Conservation (phyloP, 768 basidiomycete species). For the Hypholoma sublateritium region DNA sequence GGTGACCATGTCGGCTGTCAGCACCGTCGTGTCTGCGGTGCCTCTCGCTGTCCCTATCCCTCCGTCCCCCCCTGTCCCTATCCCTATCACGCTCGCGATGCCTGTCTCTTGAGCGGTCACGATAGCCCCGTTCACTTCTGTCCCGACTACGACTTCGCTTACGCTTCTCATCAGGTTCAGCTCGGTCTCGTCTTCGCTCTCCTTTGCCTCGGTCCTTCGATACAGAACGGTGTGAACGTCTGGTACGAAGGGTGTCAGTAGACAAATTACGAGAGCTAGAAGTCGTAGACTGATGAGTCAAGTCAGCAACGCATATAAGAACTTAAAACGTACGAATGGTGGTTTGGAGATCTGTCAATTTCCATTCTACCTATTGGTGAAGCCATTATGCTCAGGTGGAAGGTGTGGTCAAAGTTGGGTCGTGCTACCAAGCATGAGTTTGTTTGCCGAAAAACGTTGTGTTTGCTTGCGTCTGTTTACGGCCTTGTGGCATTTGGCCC, state of each 20-base stretch:
- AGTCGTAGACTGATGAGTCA: slow-evolving; percentile 2
- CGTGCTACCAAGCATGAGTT: background rate
- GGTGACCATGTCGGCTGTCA: slow-evolving; percentile 55
- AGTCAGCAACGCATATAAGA: background rate
- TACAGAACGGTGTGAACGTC: slow-evolving; percentile 68
- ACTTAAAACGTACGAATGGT: slow-evolving; percentile 52
- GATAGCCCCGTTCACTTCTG: slow-evolving; percentile 48
- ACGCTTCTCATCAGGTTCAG: slow-evolving; percentile 60
- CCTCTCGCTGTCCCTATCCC: slow-evolving; percentile 49
- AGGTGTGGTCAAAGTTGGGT: background rate
- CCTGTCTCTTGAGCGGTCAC: slow-evolving; percentile 43
- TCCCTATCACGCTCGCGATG: slow-evolving; percentile 33
- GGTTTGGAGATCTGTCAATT: slow-evolving; percentile 58
- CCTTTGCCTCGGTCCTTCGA: slow-evolving; percentile 64
- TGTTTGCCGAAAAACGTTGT: slow-evolving; percentile 8
- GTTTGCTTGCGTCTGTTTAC: slow-evolving; percentile 20
- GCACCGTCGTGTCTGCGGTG: slow-evolving; percentile 54
- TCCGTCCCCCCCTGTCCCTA: slow-evolving; percentile 47
- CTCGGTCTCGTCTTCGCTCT: slow-evolving; percentile 52
- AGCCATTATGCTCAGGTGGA: slow-evolving; percentile 32
- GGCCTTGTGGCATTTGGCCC: background rate
- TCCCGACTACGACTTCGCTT: slow-evolving; percentile 66
- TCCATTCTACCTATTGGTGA: slow-evolving; percentile 61
- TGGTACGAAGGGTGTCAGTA: slow-evolving; percentile 73
- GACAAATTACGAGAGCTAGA: slow-evolving; percentile 71